Evolutionary conservation across 495 filamentous ascomycete species (phyloP), one percentile per base, ranked within the genome.

Genomic region (Aspergillus ostianus): DNA sequence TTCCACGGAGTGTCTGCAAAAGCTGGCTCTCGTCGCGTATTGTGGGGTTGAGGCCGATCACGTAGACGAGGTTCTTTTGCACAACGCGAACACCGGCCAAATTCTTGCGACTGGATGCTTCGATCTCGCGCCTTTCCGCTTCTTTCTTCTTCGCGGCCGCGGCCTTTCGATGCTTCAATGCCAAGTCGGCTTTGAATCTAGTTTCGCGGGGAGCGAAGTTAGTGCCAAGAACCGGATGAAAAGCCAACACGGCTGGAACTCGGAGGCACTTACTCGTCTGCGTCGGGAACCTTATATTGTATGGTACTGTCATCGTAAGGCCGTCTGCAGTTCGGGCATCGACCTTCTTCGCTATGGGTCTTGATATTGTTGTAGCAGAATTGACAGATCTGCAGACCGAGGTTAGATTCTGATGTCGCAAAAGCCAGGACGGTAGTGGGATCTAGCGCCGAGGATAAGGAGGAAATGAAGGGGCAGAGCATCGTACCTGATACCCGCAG

Each of bases 291-390:
- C 73, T 97, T 97, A 82, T 90, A 97, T 73, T 96, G 87, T 53
- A 99, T 97, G 23, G 90, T 94, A 70, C 93, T 91, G 54, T 99
- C 95, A 72, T 97, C 91, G 70, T 99, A 99, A 18, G 89, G 84
- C 65, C 95, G 83, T 68, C 95, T 87, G 74, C 95, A 99, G 68
- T 96, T 96, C 17, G 95, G 95, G 76, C 95, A 99, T 29, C 95
- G 80, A 41, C 92, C 92, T 70, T 97, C 97, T 82, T 97, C 88
- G 62, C 93, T 97, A 58, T 87, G 90, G 59, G 75, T 80, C 73
- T 91, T 93, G 74, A 99, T 94, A 66, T 98, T 98, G 78, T 99
- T 96, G 79, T 89, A 98, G 75, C 95, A 99, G 77, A 99, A 99
- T 79, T 97, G 95, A 73, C 95, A 99, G 68, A 99, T 91, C 93